Evolutionary conservation across 441 rosid genomes (phyloP).

Genomic region (Pelargonium fulgidum): DNA sequence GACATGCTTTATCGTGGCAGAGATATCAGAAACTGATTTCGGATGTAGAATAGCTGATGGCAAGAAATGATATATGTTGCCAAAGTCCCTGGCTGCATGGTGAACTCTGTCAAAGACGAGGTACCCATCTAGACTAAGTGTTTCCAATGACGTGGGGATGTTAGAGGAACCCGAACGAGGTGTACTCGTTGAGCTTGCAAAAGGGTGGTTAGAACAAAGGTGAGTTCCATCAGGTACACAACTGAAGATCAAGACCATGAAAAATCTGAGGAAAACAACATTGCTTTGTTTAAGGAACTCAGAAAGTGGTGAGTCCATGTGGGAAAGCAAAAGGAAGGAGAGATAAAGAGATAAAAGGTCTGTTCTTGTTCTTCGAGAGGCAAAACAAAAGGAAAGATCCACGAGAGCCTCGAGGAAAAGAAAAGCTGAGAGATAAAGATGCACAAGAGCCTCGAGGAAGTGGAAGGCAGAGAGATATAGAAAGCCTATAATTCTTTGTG

Average conservation of each 20-base stretch:
- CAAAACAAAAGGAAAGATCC: slow-evolving; percentile 20
- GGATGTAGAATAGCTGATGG: slow-evolving; percentile 82
- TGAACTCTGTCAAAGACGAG: slow-evolving; percentile 57
- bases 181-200: neutral
- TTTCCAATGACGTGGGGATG: slow-evolving; percentile 51
- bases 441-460: slow-evolving; percentile 7
- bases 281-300: slow-evolving; percentile 26
- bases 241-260: slow-evolving; percentile 53
- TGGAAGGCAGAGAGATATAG: neutral
- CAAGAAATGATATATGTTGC: slow-evolving; percentile 55
- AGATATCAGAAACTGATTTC: slow-evolving; percentile 67
- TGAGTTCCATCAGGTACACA: slow-evolving; percentile 53
- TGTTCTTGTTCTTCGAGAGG: neutral
- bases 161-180: slow-evolving; percentile 24
- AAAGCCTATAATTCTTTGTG: neutral
- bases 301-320: slow-evolving; percentile 18
- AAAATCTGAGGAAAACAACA: slow-evolving; percentile 46
- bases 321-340: slow-evolving; percentile 11
- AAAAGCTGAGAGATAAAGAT: slow-evolving; percentile 31
- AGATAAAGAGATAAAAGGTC: neutral
- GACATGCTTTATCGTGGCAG: slow-evolving; percentile 57
- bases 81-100: slow-evolving; percentile 78
- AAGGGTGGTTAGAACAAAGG: slow-evolving; percentile 35
- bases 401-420: slow-evolving; percentile 29
- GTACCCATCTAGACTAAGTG: slow-evolving; percentile 61